phyloP scores from a whole-genome alignment of 2,329 filamentous ascomycete species.

The Lachnellula arida region DNA sequence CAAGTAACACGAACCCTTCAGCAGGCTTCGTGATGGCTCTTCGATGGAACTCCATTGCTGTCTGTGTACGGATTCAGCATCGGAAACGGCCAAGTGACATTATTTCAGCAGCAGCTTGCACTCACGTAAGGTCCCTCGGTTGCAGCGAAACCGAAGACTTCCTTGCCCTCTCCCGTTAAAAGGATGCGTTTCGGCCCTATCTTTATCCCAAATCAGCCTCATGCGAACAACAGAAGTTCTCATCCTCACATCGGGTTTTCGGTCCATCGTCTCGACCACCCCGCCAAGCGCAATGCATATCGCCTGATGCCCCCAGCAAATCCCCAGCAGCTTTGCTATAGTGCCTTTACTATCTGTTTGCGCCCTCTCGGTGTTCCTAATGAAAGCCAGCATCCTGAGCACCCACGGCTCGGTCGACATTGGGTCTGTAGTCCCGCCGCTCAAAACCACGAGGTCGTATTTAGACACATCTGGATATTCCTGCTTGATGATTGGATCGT shows the following conservation, averaged over 20 bases:
- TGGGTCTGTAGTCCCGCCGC: constrained; percentile 40
- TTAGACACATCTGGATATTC: constrained; percentile 33
- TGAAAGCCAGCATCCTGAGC: constrained; percentile 37
- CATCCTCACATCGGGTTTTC: not conserved
- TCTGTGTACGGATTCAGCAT: not conserved
- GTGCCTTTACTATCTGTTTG: constrained; percentile 13
- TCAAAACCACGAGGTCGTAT: constrained; percentile 41
- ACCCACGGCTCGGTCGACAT: constrained; percentile 39
- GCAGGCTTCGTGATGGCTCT: constrained; percentile 24
- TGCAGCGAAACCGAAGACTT: constrained; percentile 33
- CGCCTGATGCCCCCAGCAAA: constrained; percentile 44
- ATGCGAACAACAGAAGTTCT: not conserved
- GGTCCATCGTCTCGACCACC: constrained; percentile 34
- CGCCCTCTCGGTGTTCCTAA: constrained; percentile 29
- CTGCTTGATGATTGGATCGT: constrained; percentile 25
- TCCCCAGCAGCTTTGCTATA: constrained; percentile 33
- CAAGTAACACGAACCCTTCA: not conserved
- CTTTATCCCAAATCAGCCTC: constrained; percentile 27
- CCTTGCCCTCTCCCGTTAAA: constrained; percentile 35
- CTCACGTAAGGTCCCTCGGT: constrained; percentile 28
- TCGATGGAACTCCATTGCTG: constrained; percentile 36
- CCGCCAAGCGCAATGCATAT: constrained; percentile 38
- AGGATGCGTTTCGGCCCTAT: constrained; percentile 36
- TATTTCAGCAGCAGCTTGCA: not conserved
- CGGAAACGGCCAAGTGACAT: not conserved